Base-by-base conservation (phyloP, 345 rosid genomes). In the Draba incana region DNA sequence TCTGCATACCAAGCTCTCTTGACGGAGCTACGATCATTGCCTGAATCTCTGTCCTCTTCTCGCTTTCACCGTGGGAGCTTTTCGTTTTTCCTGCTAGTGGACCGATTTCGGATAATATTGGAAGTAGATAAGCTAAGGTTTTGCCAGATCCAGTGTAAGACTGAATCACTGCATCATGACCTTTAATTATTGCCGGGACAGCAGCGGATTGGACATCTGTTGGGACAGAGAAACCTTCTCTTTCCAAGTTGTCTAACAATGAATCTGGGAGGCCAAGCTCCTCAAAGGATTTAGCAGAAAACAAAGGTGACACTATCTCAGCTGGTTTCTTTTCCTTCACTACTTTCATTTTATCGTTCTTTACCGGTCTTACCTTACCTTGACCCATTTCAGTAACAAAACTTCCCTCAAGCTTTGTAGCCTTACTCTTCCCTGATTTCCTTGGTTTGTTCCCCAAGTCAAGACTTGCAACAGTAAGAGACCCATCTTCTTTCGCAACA, bases 21-120 rank as follows among this genome's bases (percentile, higher is more conserved):
- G 99, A 94, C 1, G 97, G 95, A 74, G 99, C 99, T 71, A 94
- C 92, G 15, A 90, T 82, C 61, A 94, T 89, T 20, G 95, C 99
- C 74, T 88, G 88, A 48, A 94, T 86, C 35, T 84, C 97, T 5
- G 60, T 30, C 63, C 77, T 87, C 79, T 81, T 84, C 30, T 75
- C 82, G 14, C 47, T 35, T 45, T 78, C 89, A 68, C 56, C 67
- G 10, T 60, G 33, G 12, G 65, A 73, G 71, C 64, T 78, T 10
- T 70, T 47, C 71, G 83, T 75, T 54, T 77, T 77, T 67, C 53
- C 62, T 70, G 73, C 80, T 57, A 88, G 72, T 0, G 96, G 98
- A 41, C 98, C 93, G 39, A 90, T 83, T 76, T 85, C 81, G 24
- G 90, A 84, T 51, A 90, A 81, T 81, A 89, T 86, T 10, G 96